phyloP scores from a whole-genome alignment of 768 basidiomycete species.

The Sporobolomyces pararoseus region DNA sequence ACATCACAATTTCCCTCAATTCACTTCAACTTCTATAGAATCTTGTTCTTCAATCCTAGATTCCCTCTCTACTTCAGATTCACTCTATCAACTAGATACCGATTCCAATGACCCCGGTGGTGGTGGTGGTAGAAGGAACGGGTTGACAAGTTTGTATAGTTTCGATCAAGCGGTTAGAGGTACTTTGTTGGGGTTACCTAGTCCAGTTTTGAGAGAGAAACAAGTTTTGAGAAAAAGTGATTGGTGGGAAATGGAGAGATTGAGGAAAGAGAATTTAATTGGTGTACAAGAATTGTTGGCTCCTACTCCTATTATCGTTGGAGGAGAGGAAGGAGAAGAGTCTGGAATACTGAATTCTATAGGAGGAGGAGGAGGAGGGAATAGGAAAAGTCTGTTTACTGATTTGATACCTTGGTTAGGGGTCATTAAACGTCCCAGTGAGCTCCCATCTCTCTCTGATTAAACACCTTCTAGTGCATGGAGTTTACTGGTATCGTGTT shows the following conservation, averaged over 20 bases:
- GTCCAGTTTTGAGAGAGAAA: constrained; percentile 69
- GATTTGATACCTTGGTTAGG: constrained; percentile 32
- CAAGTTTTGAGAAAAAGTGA: constrained; percentile 85
- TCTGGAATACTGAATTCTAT: too few relatives aligned
- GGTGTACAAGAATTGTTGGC: constrained; percentile 20
- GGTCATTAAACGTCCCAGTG: constrained; percentile 22
- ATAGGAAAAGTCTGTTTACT: neutral
- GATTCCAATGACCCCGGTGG: constrained; percentile 15
- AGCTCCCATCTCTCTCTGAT: neutral
- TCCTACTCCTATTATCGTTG: neutral
- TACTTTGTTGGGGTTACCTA: constrained; percentile 78
- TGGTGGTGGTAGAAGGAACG: too few relatives aligned
- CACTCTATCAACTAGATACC: constrained; percentile 48
- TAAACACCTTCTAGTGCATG: too few relatives aligned
- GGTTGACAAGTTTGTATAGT: constrained; percentile 64
- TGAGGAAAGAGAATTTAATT: constrained; percentile 30
- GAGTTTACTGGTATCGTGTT: neutral
- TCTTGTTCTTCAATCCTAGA: constrained; percentile 68
- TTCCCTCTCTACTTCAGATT: constrained; percentile 72
- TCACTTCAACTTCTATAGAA: constrained; percentile 66
- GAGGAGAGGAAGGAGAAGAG: neutral
- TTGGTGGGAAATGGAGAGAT: constrained; percentile 62
- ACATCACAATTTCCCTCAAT: constrained; percentile 89
- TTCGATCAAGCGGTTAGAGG: constrained; percentile 80
- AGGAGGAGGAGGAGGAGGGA: neutral